Evolutionary conservation across 495 filamentous ascomycete genomes (phyloP), one percentile per base, ranked within the genome.

Genomic region (Hypoxylon fragiforme): DNA sequence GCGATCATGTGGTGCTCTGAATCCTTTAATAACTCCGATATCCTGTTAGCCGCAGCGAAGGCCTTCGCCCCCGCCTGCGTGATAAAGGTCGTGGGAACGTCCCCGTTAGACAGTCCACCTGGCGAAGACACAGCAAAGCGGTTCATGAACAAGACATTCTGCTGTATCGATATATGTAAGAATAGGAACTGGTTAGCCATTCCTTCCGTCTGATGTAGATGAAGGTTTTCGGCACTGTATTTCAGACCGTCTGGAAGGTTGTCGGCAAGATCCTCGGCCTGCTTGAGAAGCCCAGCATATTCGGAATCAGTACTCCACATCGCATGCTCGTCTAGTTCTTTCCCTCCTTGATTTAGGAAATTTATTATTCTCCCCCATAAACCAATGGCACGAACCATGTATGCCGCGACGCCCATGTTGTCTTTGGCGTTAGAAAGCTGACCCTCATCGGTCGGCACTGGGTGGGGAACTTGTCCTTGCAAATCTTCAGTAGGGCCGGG

Each of bases 131-230:
- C 83, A 7, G 89, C 90, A 62, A 92, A 95, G 41, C 91, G 83
- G 66, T 95, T 88, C 64, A 96, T 83, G 68, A 96, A 96, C 7
- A 98, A 77, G 37, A 90, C 85, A 57, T 91, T 88, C 70, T 98
- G 94, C 60, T 96, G 87, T 56, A 86, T 83, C 34, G 87, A 82
- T 49, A 98, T 88, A 64, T 98, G 94, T 43, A 97, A 72, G 65
- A 96, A 95, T n/a, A 98, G 70, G 58, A 96, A 96, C 63, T 96
- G 91, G 64, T 95, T 94, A 9, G 89, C 90, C 51, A 92, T 82
- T 57, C 84, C 84, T 58, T 95, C 88, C 12, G 87, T 87, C 28
- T 89, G 86, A 69, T 96, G 90, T 28, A 84, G 80, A 61, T 90
- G 85, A 6, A 97, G 78, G 67, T 96, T 97, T 63, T 96, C 89